Evolutionary conservation across 2,329 filamentous ascomycete genomes (phyloP), one percentile per base, ranked within the genome.

Genomic region (Fusarium ambrosium): DNA sequence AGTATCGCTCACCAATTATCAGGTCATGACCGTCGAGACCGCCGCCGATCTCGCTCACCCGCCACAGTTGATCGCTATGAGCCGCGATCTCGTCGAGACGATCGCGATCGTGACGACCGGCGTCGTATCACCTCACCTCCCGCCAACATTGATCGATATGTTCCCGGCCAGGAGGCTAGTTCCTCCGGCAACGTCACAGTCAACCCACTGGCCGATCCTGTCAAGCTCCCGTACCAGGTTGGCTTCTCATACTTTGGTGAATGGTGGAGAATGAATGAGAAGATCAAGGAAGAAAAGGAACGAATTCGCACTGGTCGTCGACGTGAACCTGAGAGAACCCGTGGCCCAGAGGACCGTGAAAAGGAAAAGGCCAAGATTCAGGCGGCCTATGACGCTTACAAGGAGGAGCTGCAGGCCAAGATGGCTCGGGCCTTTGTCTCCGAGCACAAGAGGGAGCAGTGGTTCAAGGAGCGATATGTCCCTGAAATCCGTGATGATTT

Each of bases 381-480:
- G 78, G 86, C 86, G 16, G 90, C 91, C 2, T 93, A 93, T 76
- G 91, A 93, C 78, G 74, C 85, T 1, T 93, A 93, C 80, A 92
- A 92, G 77, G 91, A 93, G 79, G 91, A 92, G 39, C 84, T 93
- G 2, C 91, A 93, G 78, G 90, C 89, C 5, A 92, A 92, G 81
- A 96, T 98, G 93, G 95, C 97, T 1, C 92, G 95, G 74, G 88
- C 90, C 1, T 99, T 99, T 81, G 97, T 99, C 48, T 91, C 93
- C 60, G 93, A 95, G 78, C 97, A 99, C 84, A 98, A 97, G 82
- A 92, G 92, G 51, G 97, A 99, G 82, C 96, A 99, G 81, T 99
- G 97, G 97, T 99, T 99, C 85, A 94, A 93, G 78, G 97, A 99
- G 84, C 92, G 95, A 81, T 99, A 99, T 79, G 92, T 97, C 34